These are phyloP conservation scores for Thraustochytrium striatum DNA, from an alignment of 352 stramenopile species.

Conservation along the genomic window DNA sequence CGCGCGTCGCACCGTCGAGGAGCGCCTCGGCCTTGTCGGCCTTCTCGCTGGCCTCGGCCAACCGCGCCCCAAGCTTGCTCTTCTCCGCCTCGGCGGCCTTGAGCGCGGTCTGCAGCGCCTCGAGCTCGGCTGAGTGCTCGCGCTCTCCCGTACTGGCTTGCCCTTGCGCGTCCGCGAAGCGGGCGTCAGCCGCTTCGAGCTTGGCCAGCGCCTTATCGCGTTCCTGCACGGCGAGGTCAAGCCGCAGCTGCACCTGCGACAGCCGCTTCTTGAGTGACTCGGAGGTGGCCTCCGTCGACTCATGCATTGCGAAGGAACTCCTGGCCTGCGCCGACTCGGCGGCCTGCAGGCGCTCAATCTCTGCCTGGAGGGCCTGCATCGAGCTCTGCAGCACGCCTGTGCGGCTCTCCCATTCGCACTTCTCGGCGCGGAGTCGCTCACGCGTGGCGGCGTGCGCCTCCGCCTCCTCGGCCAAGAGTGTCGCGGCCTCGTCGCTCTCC, in stretches of 20 bases:
- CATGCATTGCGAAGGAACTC: too few relatives aligned
- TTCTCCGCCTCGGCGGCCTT: neutral
- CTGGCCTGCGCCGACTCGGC: too few relatives aligned
- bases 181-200: neutral
- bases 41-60: neutral
- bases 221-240: constrained; percentile 33
- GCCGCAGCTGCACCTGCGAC: constrained; percentile 8
- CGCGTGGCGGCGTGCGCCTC: too few relatives aligned
- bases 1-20: neutral
- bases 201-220: constrained; percentile 2
- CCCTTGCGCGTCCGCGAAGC: neutral
- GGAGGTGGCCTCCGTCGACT: neutral
- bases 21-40: neutral
- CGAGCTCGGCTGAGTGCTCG: neutral
- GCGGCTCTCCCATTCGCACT: too few relatives aligned
- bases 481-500: too few relatives aligned
- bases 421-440: too few relatives aligned
- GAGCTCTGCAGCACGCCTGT: too few relatives aligned
- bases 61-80: neutral
- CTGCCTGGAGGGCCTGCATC: too few relatives aligned
- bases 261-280: neutral
- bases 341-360: too few relatives aligned
- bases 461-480: too few relatives aligned
- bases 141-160: neutral
- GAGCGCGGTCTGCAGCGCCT: neutral